Evolutionary conservation across 441 rosid species (phyloP), one percentile per base, ranked within the genome.

Genomic region (Lepidium campestre): DNA sequence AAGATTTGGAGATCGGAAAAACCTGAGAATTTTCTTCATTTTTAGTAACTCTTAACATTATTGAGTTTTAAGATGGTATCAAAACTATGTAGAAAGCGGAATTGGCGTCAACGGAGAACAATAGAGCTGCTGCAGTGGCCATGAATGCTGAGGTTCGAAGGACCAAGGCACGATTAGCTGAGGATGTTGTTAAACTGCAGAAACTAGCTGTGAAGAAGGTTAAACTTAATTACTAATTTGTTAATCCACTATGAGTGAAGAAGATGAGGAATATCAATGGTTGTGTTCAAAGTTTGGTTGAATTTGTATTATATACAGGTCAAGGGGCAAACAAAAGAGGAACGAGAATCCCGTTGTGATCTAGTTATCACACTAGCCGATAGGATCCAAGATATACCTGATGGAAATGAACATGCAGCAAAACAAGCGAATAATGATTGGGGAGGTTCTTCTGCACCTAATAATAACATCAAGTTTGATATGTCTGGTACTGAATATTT

Each of bases 111-210:
- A 57, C 13, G 31, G 89, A 87, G 68, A 74, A 12, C 17, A 85
- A 82, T 13, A 75, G 88, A 74, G 89, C 90, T 12, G 78, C 80
- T 19, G 79, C 82, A 0, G 88, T 82, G 9, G 90, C 88, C 3
- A 54, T 82, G 82, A 83, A 76, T 42, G 90, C 90, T 17, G 90
- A 87, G 82, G 71, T 85, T 77, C 83, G 90, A 66, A 77, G 86
- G 32, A 71, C 82, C 14, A 87, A 83, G 67, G 85, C 85, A 10
- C 77, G 85, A 19, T 65, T 83, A 57, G 75, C 73, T 62, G 88
- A 83, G 57, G 87, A 85, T 62, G 68, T 79, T 56, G 85, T 83
- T 35, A 85, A 82, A 73, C 80, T 87, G 11, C 79, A 78, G 53
- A 87, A 83, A 68, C 74, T 85, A 32, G 83, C 83, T 12, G 71